phyloP scores from a whole-genome alignment of 768 basidiomycete genomes.

The Imleria badia region DNA sequence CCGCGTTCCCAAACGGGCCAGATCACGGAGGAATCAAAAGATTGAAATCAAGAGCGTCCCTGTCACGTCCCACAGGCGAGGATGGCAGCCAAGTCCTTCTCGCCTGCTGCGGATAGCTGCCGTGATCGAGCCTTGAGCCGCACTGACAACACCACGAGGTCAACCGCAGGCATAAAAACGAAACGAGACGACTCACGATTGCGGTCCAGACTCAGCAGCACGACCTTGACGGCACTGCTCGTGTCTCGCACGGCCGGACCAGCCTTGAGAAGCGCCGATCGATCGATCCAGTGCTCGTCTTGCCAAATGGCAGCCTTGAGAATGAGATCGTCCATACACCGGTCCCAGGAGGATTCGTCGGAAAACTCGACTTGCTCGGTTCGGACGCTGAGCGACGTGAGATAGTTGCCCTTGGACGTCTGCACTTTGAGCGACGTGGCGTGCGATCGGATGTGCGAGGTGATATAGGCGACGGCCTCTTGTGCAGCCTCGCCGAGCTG shows the following conservation, averaged over 20 bases:
- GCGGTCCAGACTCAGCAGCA: constrained; percentile 87
- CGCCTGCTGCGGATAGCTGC: constrained; percentile 80
- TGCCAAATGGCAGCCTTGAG: constrained; percentile 93
- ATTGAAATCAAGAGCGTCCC: background rate
- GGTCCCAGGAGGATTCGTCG: constrained; percentile 48
- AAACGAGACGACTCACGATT: constrained; percentile 61
- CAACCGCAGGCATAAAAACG: constrained; percentile 12
- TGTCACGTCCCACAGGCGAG: constrained; percentile 41
- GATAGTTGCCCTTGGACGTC: constrained; percentile 93
- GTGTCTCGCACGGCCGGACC: constrained; percentile 36
- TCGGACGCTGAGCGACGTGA: constrained; percentile 76
- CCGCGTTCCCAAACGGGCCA: constrained; percentile 2
- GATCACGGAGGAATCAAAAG: constrained; percentile 3
- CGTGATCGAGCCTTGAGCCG: constrained; percentile 88
- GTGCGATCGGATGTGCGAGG: constrained; percentile 72
- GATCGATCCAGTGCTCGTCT: constrained; percentile 87
- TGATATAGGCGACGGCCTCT: constrained; percentile 72
- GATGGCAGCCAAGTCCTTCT: constrained; percentile 79
- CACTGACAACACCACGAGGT: constrained; percentile 46
- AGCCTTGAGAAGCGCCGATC: constrained; percentile 64
- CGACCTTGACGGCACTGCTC: constrained; percentile 69
- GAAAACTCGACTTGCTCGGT: constrained; percentile 81
- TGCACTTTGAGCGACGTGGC: constrained; percentile 84
- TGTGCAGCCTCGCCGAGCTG: constrained; percentile 75
- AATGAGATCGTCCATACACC: constrained; percentile 94